Base-by-base conservation (phyloP, 768 basidiomycete species). In the Lepiota venenata region DNA sequence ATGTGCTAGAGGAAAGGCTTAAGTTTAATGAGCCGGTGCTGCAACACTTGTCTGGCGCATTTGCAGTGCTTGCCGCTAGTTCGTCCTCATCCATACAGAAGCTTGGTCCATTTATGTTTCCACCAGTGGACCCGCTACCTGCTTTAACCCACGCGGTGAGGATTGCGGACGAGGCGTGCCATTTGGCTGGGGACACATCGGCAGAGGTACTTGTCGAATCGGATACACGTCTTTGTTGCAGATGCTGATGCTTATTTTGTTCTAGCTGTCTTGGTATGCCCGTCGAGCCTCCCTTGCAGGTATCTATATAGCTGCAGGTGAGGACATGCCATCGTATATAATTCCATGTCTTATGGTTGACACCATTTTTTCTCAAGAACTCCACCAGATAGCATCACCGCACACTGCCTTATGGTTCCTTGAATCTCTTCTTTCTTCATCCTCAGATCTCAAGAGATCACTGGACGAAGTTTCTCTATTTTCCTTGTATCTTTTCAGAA, bases 351-450 rank as follows among this genome's bases (percentile, higher is more conserved):
- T 7, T 37, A 14, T 16, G 3, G 22, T 37, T 41, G 27, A 54
- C 6, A 11, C 21, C 18, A 38, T 21, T 46, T 37, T 58, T 51
- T 44, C 39, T 32, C 12, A 58, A 84, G 91, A 93, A 69, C 72
- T 93, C 14, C 91, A 92, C 62, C 91, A 93, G 63, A 64, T 93
- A n/a, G 78, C 81, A 0, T 93, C 91, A 1, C 88, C 91, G 3
- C 62, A 71, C 11, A 89, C 89, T 2, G 82, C 87, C 0, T 69
- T 73, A 25, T 68, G 72, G 2, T 91, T 93, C 71, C 74, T 93
- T 12, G 83, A 86, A 43, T 69, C 76, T 7, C 78, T 91, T 5
- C 74, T 93, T 12, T 72, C 76, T 9, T 68, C 75, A 2, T 78
- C 82, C 2, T 67, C 73, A 2, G 58, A 67, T 1, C 60, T 83